Evolutionary conservation across 768 basidiomycete species (phyloP), one percentile per base, ranked within the genome.

Genomic region (Auricularia sp.): DNA sequence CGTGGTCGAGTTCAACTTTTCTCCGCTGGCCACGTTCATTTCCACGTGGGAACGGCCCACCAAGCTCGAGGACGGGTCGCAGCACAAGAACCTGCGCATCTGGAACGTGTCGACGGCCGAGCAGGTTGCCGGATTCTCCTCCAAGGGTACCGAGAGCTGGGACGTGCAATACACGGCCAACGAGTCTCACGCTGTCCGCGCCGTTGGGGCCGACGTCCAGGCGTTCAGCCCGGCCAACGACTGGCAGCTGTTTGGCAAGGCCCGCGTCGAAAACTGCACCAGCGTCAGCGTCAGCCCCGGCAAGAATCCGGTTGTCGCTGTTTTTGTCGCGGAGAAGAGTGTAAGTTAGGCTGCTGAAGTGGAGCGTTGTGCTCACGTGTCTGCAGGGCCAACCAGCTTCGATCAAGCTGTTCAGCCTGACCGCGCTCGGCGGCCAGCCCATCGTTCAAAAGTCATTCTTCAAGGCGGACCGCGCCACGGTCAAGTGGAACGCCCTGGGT

Each of bases 321-420:
- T 96, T 11, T 99, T 98, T 72, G 80, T 95, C 44, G 89, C 86
- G 0, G 96, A 98, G 81, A 93, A 93, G 81, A 97, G 97, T 82
- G 90, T 84, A 65, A 39, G 80, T 72, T 29, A 36, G 47, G 10
- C 3, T 51, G 1, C 21, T 51, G 11, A 61, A 35, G 8, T 33
- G 33, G 36, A 35, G 44, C 18, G 29, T 23, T 63, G 3, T 21
- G 53, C 58, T 64, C 56, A 63, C 12, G 39, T 42, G 39, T 47
- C 56, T 23, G 39, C 66, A 91, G 88, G 96, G 95, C 60, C 84
- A 87, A 11, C 96, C 96, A 2, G 95, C 92, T 0, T 87, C 82
- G 69, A 82, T 98, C 74, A 88, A 87, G 74, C 87, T 98, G 62
- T 93, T 88, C 73, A 83, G 87, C 63, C 80, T 98, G 60, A 76